Evolutionary conservation across 2,329 filamentous ascomycete genomes (phyloP), one percentile per base, ranked within the genome.

Genomic region (Didymella segeticola): DNA sequence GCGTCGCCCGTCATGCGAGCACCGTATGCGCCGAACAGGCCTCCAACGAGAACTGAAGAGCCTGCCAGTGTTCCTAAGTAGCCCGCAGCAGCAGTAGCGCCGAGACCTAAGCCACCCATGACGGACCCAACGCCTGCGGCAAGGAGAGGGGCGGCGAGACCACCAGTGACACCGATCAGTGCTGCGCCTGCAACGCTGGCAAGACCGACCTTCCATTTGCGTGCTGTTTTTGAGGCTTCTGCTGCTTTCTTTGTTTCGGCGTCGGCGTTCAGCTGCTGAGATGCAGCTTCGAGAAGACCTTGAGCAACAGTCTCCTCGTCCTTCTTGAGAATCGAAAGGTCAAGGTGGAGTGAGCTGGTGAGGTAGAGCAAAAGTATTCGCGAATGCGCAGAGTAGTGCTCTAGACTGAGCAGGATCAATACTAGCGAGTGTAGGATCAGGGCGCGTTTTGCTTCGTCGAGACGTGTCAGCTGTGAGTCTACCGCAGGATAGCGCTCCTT

Each of bases 21-120:
- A 36, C 90, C 90, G 69, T 96, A 96, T n/a, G 95, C 90, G 8
- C 95, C 95, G 68, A 98, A 97, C 31, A 98, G 78, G 30, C 89
- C 86, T 14, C 93, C 93, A 25, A 96, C 88, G 34, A 92, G 80
- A 14, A 95, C 83, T 5, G 88, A 85, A 57, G 89, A 95, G 30
- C 93, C 88, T 2, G 91, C 89, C 67, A 97, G 81, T 15, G 87
- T 83, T 10, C 93, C 93, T 0, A 98, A 79, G 47, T 96, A 86
- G 1, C 86, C 86, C 17, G 92, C 91, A 10, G 91, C 89, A 19
- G 88, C 86, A 2, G 87, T 87, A 1, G 87, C 83, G 15, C 88
- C 87, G 1, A 97, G 80, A 2, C 91, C 91, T 10, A 90, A 75
- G 0, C 91, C 91, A 20, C 89, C 87, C 78, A 93, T 89, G 0